Evolutionary conservation across 2,329 filamentous ascomycete genomes (phyloP).

Genomic region (Aspergillus novofumigatus): DNA sequence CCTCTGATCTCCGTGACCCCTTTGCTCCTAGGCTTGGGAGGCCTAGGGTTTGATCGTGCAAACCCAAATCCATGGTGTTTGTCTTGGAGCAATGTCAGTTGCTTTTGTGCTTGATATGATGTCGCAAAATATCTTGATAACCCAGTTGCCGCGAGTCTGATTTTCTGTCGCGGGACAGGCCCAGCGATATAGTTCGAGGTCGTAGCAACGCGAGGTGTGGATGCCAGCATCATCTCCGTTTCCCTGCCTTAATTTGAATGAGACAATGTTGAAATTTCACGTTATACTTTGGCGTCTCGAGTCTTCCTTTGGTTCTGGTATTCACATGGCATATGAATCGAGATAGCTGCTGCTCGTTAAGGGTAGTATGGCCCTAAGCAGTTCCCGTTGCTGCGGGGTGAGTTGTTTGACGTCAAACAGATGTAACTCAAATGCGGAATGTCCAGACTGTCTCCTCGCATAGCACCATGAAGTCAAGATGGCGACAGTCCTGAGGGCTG

Average conservation of each 20-base stretch:
- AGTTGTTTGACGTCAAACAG: constrained; percentile 15
- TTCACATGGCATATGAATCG: background rate
- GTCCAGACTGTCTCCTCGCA: background rate
- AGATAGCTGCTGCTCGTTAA: background rate
- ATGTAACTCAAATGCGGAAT: constrained; percentile 1
- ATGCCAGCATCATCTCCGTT: constrained; percentile 7
- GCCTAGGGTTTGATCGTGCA: constrained; percentile 46
- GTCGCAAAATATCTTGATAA: constrained; percentile 17
- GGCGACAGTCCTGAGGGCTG: background rate
- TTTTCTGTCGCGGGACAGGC: constrained; percentile 4
- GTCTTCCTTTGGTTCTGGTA: background rate
- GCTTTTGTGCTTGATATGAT: constrained; percentile 13
- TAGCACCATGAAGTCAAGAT: constrained; percentile 4
- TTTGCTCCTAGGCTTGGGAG: constrained; percentile 46
- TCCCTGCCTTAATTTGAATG: background rate
- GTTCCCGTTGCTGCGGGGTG: background rate
- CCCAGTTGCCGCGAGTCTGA: constrained; percentile 4
- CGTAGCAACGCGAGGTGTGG: constrained; percentile 1
- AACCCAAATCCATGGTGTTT: constrained; percentile 49
- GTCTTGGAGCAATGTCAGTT: constrained; percentile 44
- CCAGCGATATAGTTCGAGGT: constrained; percentile 6
- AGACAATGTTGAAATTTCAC: background rate
- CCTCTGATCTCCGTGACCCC: constrained; percentile 55
- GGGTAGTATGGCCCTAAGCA: no score
- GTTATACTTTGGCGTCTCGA: background rate